Evolutionary conservation across 805 yeast genomes (phyloP), one percentile per base, ranked within the genome.

Genomic region (Wickerhamomyces canadensis): DNA sequence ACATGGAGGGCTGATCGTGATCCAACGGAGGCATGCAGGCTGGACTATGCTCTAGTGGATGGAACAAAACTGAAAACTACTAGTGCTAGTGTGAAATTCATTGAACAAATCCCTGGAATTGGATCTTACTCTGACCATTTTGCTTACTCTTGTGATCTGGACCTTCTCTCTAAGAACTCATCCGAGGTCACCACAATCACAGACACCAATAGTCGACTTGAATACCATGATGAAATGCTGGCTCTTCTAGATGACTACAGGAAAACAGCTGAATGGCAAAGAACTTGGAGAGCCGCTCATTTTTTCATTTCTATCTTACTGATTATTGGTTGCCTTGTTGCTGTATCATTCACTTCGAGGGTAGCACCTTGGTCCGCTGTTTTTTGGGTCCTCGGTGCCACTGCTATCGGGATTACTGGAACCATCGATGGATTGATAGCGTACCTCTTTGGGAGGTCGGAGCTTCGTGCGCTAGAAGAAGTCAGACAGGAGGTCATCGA

Each of bases 121-220:
- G 87, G 94, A 19, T 83, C 95, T 4, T 80, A 74, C 44, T 86
- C 96, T 1, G 98, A 93, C 55, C 98, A 93, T 64, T 93, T 93
- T 68, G 98, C 91, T 0, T 84, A 82, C 50, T 50, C 70, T 1
- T 69, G 76, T 29, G 60, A 67, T 1, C 48, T 76, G 29, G 55
- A 64, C 33, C 41, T 67, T 3, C 37, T 53, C 15, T 48, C 55
- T 6, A 45, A 35, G 16, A 31, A 21, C 14, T 22, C 43, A 33
- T 32, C 38, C 37, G 27, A 37, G 18, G 35, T 34, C 21, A 35
- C 22, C 15, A 31, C 14, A 5, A 7, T 16, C 6, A 16, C 10
- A 4, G 27, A 29, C 19, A 10, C 28, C 1, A 31, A 28, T 10
- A 31, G 27, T 14, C 31, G 38, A 17, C 33, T 30, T 5, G 36